Evolutionary conservation across 331 rosid genomes (phyloP).

Genomic region (Spiraea crenata): DNA sequence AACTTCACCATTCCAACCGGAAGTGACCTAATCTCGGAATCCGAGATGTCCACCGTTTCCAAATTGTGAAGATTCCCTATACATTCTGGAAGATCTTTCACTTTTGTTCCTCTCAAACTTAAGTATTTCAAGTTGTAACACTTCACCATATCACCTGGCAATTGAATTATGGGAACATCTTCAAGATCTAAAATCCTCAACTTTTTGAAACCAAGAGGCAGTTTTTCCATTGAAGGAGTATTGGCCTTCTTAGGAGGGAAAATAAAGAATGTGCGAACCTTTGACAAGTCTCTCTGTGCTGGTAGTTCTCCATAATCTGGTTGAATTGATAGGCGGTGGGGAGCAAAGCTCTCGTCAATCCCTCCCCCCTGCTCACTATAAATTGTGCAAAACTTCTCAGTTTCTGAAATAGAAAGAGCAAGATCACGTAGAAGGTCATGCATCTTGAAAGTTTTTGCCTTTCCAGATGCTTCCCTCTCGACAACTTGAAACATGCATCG

Average conservation of each 20-base stretch:
- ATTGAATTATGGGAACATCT: background rate
- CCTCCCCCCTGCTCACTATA: too few relatives aligned
- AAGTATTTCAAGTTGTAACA: slow-evolving; percentile 12
- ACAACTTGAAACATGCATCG: background rate
- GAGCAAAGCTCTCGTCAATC: too few relatives aligned
- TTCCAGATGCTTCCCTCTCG: background rate
- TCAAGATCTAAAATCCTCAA: slow-evolving; percentile 14
- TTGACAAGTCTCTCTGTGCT: too few relatives aligned
- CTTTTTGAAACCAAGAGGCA: background rate
- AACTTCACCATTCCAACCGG: slow-evolving; percentile 5
- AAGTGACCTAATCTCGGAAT: slow-evolving; percentile 5
- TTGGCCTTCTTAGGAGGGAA: too few relatives aligned
- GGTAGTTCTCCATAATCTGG: too few relatives aligned
- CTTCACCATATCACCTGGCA: background rate
- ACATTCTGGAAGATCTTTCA: slow-evolving; percentile 7
- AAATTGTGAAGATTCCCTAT: slow-evolving; percentile 14
- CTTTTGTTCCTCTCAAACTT: slow-evolving; percentile 1
- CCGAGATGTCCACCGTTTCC: slow-evolving; percentile 3
- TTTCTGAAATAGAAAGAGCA: background rate
- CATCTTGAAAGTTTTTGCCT: background rate
- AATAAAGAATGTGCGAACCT: too few relatives aligned
- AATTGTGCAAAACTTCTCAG: background rate
- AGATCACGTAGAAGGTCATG: background rate
- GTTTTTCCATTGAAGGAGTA: too few relatives aligned
- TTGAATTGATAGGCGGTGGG: too few relatives aligned